These are phyloP conservation scores for Nepenthes mirabilis DNA, from an alignment of 148 eudicot genomes.

Conservation along the genomic window DNA sequence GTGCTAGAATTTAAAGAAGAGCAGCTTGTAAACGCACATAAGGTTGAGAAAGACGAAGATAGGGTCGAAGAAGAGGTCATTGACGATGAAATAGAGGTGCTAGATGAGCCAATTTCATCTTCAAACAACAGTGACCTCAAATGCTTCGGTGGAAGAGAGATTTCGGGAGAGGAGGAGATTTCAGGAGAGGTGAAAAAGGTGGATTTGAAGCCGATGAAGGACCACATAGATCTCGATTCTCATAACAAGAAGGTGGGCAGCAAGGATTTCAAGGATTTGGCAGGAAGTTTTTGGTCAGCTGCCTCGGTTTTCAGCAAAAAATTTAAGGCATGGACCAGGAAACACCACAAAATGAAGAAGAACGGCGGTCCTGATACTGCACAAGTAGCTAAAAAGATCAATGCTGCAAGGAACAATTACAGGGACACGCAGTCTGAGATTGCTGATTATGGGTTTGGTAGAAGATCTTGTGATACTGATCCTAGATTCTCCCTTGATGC, in stretches of 20 bases:
- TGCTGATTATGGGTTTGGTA: slow-evolving; percentile 83
- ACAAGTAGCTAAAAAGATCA: slow-evolving; percentile 30
- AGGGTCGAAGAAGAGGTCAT: neutral
- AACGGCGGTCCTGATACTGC: slow-evolving; percentile 12
- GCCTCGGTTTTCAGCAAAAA: slow-evolving; percentile 89
- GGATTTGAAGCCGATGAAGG: slow-evolving; percentile 62
- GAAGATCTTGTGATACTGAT: slow-evolving; percentile 86
- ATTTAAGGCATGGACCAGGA: slow-evolving; percentile 49
- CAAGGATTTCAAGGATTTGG: slow-evolving; percentile 32
- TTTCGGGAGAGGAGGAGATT: neutral
- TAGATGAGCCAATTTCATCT: too few relatives aligned
- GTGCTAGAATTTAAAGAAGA: neutral
- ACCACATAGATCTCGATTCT: slow-evolving; percentile 63
- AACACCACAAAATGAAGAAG: slow-evolving; percentile 26
- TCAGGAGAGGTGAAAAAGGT: slow-evolving; percentile 12
- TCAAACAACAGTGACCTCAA: neutral
- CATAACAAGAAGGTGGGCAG: slow-evolving; percentile 44
- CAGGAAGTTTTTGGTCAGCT: slow-evolving; percentile 70
- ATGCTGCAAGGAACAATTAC: slow-evolving; percentile 13
- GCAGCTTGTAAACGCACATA: slow-evolving; percentile 11
- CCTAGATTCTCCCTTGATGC: slow-evolving; percentile 25
- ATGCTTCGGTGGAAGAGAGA: neutral
- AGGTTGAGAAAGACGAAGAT: too few relatives aligned
- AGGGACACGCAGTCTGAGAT: slow-evolving; percentile 88
- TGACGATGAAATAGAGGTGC: too few relatives aligned